Evolutionary conservation across 2,329 filamentous ascomycete species (phyloP), one percentile per base, ranked within the genome.

Genomic region (Botryosphaeria dothidea): DNA sequence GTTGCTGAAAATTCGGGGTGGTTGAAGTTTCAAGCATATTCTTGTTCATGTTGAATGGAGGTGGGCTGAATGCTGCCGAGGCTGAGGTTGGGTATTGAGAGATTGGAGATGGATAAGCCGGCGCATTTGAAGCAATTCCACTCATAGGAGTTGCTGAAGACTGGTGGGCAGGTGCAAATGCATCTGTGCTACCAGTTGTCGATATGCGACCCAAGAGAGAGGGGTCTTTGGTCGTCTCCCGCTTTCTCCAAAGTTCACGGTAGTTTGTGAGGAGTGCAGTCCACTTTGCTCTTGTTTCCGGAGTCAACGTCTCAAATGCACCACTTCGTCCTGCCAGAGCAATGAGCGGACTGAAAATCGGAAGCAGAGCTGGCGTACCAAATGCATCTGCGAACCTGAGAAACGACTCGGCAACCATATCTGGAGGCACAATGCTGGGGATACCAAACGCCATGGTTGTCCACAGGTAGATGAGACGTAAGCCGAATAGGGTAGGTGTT

Each of bases 381-480:
- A 77, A 66, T 27, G 69, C 66, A 34, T 70, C 62, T 7, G 66
- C 66, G 21, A 68, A 73, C 29, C 68, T 69, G 49, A 76, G 71
- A 7, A 78, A 57, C 29, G 73, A 31, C 5, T 72, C 68, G 4
- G 73, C 51, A 9, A 72, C 68, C 34, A 48, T 60, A 8, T 60
- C 63, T n/a, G 68, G 69, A 43, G 64, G 21, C 25, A 71, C 67
- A 23, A 60, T 46, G 19, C 71, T 71, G 5, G 71, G 69, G 57
- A 66, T 67, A 15, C 62, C 60, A 15, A 73, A 57, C 8, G 65
- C 66, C n/a, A 75, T 68, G 25, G 65, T 67, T 7, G 69, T 66
- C 49, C 68, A 73, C 34, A 70, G 66, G 62, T 75, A 74, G 2
- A 72, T 69, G 21, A 74, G 60, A 31, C 71, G 72, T 5, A 77